Percentiles rank a stretch among this genome's conserved stretches.
phyloP scores from a whole-genome alignment of 768 basidiomycete species.

The Phaeotremella skinneri region DNA sequence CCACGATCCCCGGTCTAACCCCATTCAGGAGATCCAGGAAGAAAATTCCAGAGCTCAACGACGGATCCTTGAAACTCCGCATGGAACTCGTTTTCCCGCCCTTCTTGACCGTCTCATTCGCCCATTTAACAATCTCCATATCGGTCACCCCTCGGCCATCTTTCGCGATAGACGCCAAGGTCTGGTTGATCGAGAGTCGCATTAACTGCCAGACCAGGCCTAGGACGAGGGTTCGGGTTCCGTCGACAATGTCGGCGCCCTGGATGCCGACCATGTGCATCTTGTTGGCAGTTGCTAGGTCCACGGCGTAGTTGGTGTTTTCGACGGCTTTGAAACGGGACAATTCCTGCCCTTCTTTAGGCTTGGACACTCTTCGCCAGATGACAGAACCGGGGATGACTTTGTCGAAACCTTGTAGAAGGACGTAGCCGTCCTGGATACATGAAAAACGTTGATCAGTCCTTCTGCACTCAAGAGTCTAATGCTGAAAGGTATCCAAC shows the following conservation, averaged over 20 bases:
- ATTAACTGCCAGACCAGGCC: constrained; percentile 98
- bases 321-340: constrained; percentile 97
- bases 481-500: too few species aligned
- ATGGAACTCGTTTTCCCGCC: constrained; percentile 57
- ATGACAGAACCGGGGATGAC: constrained; percentile 85
- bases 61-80: constrained; percentile 91
- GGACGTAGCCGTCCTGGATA: constrained; percentile 67
- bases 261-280: constrained; percentile 98
- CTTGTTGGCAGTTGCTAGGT: constrained; percentile 84
- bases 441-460: background rate
- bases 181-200: constrained; percentile 85
- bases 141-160: constrained; percentile 84
- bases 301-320: constrained; percentile 94
- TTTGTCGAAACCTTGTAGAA: constrained; percentile 96
- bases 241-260: constrained; percentile 95
- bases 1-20: constrained; percentile 90
- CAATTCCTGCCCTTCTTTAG: constrained; percentile 73
- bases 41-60: constrained; percentile 82
- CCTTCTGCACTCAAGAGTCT: too few species aligned
- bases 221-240: constrained; percentile 83
- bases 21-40: constrained; percentile 89
- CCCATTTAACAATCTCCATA: constrained; percentile 92
- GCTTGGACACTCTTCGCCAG: constrained; percentile 95
- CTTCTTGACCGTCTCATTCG: constrained; percentile 77
- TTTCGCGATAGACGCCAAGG: constrained; percentile 66